phyloP scores from a whole-genome alignment of 495 filamentous ascomycete genomes.

The Jackrogersella minutella region DNA sequence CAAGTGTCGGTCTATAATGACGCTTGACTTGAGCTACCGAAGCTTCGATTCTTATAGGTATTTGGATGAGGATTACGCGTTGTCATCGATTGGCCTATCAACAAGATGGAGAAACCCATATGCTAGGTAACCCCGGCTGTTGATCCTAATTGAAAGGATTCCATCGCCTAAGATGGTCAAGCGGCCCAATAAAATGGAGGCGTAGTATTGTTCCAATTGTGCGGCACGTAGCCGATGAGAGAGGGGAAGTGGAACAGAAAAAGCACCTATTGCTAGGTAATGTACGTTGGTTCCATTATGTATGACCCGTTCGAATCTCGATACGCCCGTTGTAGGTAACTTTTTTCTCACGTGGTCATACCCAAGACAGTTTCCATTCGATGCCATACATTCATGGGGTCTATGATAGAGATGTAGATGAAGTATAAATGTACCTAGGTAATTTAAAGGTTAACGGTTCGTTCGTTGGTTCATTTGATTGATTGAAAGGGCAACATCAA shows the following conservation, averaged over 20 bases:
- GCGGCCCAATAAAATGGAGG: constrained; percentile 32
- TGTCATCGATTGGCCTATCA: constrained; percentile 33
- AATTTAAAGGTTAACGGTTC: not conserved
- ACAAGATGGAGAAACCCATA: constrained; percentile 20
- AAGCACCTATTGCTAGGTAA: no score
- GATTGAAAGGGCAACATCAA: no score
- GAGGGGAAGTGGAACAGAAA: no score
- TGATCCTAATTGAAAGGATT: constrained; percentile 31
- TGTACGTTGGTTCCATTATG: no score
- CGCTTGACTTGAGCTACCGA: constrained; percentile 24
- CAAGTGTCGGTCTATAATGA: constrained; percentile 20
- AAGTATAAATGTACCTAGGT: not conserved
- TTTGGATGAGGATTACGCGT: no score
- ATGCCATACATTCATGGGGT: no score
- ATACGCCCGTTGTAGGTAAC: not conserved
- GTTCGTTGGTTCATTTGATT: not conserved
- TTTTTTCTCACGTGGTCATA: not conserved
- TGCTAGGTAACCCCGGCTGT: constrained; percentile 21
- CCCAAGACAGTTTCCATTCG: no score
- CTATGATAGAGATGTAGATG: no score
- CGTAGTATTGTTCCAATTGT: constrained; percentile 19
- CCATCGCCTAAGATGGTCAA: not conserved
- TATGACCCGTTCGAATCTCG: not conserved
- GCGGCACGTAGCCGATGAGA: constrained; percentile 15
- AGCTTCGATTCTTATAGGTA: constrained; percentile 38